Evolutionary conservation across 2,329 filamentous ascomycete species (phyloP), one percentile per base, ranked within the genome.

Genomic region (Anthostomella pinea): DNA sequence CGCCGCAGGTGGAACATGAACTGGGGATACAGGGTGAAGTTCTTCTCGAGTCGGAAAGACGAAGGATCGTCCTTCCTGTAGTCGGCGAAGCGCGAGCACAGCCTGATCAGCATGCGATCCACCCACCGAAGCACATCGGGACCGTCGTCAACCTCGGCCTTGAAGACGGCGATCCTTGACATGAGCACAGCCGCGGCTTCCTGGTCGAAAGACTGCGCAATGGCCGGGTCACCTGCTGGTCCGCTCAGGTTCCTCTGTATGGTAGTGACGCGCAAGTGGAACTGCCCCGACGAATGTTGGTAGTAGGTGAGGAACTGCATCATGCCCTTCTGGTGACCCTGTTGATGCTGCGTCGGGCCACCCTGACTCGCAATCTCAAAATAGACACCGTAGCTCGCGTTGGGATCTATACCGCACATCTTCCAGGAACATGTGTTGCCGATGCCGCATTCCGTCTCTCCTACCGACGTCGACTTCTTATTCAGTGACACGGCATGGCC

Each of bases 381-480:
- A 68, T 97, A 98, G 46, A 98, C 78, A 43, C 89, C 93, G 56
- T 97, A 97, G 56, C 89, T 96, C 20, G 93, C 82, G 37, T 82
- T 85, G 8, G 93, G 93, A 54, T 97, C 90, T 51, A 98, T 96
- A 51, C 89, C 90, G 57, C 93, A 97, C 91, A 98, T 96, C 69
- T 98, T 98, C 93, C 93, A 98, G 3, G 90, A 91, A 65, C 91
- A 97, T 1, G 93, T 98, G 61, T 97, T 97, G 48, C 93, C 93
- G 53, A 98, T 96, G 57, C 93, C 93, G 55, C 91, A 96, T 62
- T 98, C 93, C 0, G 93, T 97, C 69, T 98, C 93, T 35, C 93
- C 93, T 9, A 98, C 93, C 2, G 89, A 95, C 7, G 86, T 85
- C 0, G 93, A 97, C 62, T 98, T 98, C 69, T 97, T 98, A 73